phyloP scores from a whole-genome alignment of 352 stramenopile species.

The Phytophthora crassamura region DNA sequence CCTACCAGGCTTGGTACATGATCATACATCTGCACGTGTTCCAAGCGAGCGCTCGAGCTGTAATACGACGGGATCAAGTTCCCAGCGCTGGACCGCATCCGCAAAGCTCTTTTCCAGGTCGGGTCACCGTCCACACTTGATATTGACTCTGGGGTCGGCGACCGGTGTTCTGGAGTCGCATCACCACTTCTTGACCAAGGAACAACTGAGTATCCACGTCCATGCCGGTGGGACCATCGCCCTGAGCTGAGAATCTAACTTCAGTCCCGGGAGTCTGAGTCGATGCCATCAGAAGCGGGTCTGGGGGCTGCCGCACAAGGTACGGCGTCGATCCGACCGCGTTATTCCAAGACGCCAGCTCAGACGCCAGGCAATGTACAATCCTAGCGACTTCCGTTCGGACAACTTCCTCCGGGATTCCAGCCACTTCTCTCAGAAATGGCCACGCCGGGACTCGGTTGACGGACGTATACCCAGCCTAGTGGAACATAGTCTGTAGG shows the following conservation, averaged over 20 bases:
- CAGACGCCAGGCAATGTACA: no score
- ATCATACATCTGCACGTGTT: no score
- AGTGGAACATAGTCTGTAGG: no score
- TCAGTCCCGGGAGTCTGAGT: no score
- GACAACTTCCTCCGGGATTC: no score
- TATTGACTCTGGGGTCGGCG: not conserved
- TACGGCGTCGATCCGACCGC: not conserved
- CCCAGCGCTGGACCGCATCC: not conserved
- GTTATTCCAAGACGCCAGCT: not conserved
- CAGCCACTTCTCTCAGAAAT: no score
- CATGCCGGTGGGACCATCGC: not conserved
- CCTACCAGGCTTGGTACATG: not conserved
- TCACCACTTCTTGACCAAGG: no score
- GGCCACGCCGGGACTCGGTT: no score
- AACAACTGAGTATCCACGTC: not conserved
- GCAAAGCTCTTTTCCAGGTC: not conserved
- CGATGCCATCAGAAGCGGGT: not conserved
- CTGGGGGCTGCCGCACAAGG: not conserved
- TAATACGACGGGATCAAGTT: not conserved
- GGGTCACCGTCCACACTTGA: not conserved
- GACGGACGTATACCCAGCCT: no score
- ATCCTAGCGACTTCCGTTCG: no score
- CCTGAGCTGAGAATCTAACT: not conserved
- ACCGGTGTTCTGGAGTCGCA: no score
- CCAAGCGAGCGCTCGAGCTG: not conserved